Evolutionary conservation across 2,329 filamentous ascomycete species (phyloP).

Genomic region (Trichoderma sp.): DNA sequence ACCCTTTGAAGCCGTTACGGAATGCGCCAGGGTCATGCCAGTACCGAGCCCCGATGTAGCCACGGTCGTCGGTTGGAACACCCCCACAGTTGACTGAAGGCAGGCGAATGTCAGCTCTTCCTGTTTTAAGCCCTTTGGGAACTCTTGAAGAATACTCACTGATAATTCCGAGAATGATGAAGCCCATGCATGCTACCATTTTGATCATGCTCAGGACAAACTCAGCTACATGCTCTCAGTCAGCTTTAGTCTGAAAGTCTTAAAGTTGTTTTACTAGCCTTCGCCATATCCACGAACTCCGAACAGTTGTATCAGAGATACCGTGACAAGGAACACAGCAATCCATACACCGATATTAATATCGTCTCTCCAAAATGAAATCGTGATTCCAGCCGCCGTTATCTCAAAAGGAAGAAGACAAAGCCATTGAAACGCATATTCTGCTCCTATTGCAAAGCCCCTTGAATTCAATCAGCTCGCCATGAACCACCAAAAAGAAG

Average conservation of each 20-base stretch:
- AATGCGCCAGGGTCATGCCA: neutral
- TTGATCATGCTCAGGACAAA: neutral
- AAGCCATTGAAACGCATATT: neutral
- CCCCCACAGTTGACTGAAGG: too few relatives aligned
- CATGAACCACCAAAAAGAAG: too few relatives aligned
- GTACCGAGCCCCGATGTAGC: neutral
- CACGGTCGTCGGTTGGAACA: too few relatives aligned
- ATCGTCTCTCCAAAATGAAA: neutral
- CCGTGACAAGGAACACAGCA: too few relatives aligned
- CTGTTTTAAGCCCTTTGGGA: too few relatives aligned
- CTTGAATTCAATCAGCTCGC: neutral
- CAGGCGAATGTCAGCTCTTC: too few relatives aligned
- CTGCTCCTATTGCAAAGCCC: neutral
- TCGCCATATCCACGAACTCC: too few relatives aligned
- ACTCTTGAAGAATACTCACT: neutral
- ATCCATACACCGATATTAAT: neutral
- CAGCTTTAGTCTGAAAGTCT: too few relatives aligned
- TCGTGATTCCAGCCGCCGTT: neutral
- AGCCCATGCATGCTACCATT: neutral
- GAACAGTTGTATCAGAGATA: too few relatives aligned
- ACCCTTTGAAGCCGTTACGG: neutral
- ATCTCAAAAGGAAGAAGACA: neutral
- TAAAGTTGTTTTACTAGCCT: too few relatives aligned
- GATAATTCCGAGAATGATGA: neutral
- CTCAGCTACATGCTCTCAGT: neutral